Evolutionary conservation across 169 alveolate genomes (phyloP), one percentile per base, ranked within the genome.

Genomic region (Cryptosporidium sp.): DNA sequence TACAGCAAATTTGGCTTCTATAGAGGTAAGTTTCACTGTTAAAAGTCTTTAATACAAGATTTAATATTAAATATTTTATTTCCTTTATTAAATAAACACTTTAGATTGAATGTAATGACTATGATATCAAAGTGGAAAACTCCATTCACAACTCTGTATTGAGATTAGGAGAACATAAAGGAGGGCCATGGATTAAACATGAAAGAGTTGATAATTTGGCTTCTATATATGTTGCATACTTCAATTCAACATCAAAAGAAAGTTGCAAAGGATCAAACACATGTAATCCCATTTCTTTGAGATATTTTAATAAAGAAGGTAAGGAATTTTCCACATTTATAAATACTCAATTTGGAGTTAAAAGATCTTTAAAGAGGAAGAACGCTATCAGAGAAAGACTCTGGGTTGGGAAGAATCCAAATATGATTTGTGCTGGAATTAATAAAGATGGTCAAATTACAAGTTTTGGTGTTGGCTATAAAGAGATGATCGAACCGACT

Each of bases 401-500:
- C 9, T 80, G 89, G 89, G 80, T 80, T 61, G 89, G 89, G 6
- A 48, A 62, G 8, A 51, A 80, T 0, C 89, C 89, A 29, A 43
- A 45, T 16, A 23, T 80, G 33, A 39, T 80, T 43, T 80, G 89
- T 62, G 80, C 75, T 18, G 89, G 89, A 7, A 39, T 80, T 43
- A 67, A 59, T 29, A 80, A 80, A 37, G 67, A 61, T 62, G 89
- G 89, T 16, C 68, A 59, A 41, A 80, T 80, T 10, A 39, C 89
- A 43, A 67, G 89, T 37, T 41, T 80, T 43, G 89, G 89, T 4
- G 39, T 80, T n/a, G 89, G 89, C 6, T 80, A 80, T 37, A 59
- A 65, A 62, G 43, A 43, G 12, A 80, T 80, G 80, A 65, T 65
- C 1, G 89, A 80, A 31, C 89, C 89, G 4, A 80, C 62, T 23